Percentiles rank a stretch among this genome's conserved stretches.
Conservation (phyloP, 352 stramenopile species). For the Globisporangium radiosum region DNA sequence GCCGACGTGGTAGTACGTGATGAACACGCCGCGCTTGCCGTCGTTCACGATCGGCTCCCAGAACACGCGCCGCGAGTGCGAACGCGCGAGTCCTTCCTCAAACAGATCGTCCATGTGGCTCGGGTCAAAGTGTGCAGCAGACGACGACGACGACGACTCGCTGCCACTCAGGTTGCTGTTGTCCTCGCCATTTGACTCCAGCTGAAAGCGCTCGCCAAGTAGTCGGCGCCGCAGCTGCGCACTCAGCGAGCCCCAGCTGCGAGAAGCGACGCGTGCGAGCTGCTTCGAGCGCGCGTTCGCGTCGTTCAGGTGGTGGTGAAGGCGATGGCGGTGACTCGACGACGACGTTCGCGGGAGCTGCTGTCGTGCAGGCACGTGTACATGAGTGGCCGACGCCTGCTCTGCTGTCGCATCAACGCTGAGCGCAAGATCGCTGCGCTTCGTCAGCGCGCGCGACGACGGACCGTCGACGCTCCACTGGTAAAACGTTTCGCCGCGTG, state of each 20-base stretch:
- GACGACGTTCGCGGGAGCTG: too few species aligned
- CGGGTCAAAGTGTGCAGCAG: conserved; percentile 15
- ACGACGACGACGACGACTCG: conserved; percentile 7
- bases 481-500: conserved; percentile 50
- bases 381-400: neutral
- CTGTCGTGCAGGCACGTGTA: neutral
- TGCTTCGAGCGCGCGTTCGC: conserved; percentile 14
- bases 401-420: neutral
- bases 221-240: conserved; percentile 42
- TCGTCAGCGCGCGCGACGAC: conserved; percentile 29
- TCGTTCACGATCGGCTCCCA: conserved; percentile 74
- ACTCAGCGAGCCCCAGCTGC: conserved; percentile 26
- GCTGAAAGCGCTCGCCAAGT: conserved; percentile 54
- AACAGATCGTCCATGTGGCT: conserved; percentile 17
- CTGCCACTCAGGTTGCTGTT: conserved; percentile 15
- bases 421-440: neutral
- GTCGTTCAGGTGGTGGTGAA: neutral
- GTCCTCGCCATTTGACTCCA: conserved; percentile 41
- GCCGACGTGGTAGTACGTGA: conserved; percentile 71
- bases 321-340: neutral
- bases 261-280: conserved; percentile 13
- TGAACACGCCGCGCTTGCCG: conserved; percentile 71
- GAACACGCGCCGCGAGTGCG: conserved; percentile 28
- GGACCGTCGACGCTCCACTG: conserved; percentile 67
- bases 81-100: conserved; percentile 10